Percentiles rank a stretch among this genome's conserved stretches.
Conservation (phyloP, 192 early-diverging fungal genomes). For the Backusella westeae region DNA sequence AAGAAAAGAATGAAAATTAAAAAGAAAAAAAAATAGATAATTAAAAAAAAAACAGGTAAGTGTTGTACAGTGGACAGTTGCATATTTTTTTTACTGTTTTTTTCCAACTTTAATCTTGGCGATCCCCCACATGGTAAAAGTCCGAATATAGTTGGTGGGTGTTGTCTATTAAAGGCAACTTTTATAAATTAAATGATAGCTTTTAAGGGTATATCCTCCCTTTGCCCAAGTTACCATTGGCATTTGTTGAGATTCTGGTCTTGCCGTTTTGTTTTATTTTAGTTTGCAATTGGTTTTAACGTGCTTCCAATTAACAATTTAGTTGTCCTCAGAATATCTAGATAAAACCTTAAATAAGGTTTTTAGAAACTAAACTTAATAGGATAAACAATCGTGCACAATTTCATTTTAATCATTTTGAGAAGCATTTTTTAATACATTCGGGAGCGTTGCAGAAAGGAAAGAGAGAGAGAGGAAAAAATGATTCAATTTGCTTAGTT, state of each 20-base stretch:
- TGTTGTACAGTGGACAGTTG: neutral
- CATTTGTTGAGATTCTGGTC: neutral
- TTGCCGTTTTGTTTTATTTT: neutral
- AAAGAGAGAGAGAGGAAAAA: neutral
- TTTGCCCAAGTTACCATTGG: no score
- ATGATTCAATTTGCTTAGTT: neutral
- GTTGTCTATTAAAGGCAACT: neutral
- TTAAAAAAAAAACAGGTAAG: neutral
- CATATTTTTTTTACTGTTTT: conserved; percentile 1
- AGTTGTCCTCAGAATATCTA: neutral
- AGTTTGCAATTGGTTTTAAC: neutral
- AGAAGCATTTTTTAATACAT: no score
- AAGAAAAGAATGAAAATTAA: neutral
- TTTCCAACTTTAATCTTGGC: conserved; percentile 7
- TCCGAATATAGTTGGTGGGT: neutral
- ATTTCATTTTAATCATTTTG: neutral
- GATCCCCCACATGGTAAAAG: neutral
- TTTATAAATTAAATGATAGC: neutral
- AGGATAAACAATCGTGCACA: neutral
- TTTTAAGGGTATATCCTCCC: neutral
- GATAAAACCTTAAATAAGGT: neutral
- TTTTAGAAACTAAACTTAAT: neutral
- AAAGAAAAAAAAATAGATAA: neutral
- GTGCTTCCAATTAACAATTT: neutral
- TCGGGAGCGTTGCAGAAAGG: no score